phyloP scores from a whole-genome alignment of 1,139 yeast genomes.

The Kodamaea arcana region DNA sequence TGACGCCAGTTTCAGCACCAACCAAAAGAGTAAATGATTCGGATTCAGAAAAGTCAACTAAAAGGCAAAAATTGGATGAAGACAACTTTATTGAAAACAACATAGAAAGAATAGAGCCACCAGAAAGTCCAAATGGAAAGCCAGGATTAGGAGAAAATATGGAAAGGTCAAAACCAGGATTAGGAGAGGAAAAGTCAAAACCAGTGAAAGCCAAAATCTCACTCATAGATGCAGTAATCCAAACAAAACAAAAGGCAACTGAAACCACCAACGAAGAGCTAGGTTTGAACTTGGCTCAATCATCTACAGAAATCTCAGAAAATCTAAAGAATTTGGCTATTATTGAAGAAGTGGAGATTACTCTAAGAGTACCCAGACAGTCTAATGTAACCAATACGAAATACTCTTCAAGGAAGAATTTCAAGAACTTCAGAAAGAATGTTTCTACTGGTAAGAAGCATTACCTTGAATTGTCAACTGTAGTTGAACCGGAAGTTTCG shows the following conservation, averaged over 20 bases:
- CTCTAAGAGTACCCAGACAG: conserved; percentile 10
- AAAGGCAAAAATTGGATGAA: no score
- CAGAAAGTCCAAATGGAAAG: no score
- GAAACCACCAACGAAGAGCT: conserved; percentile 25
- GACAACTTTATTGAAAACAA: no score
- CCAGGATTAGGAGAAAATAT: no score
- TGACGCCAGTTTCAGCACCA: no score
- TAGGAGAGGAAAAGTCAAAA: no score
- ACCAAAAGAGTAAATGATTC: no score
- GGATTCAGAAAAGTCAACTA: no score
- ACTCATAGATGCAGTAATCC: conserved; percentile 32
- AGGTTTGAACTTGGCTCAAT: conserved; percentile 19
- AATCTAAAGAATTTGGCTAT: conserved; percentile 26
- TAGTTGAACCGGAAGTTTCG: conserved; percentile 14
- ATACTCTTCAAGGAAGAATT: conserved; percentile 29
- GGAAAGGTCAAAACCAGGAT: no score
- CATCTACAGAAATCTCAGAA: conserved; percentile 4
- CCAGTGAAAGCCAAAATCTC: conserved; percentile 19
- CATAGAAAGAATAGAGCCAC: no score
- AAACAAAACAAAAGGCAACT: conserved; percentile 26
- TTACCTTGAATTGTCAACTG: conserved; percentile 22
- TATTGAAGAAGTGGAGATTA: conserved; percentile 32
- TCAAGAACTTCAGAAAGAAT: conserved; percentile 33
- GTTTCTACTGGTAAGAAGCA: conserved; percentile 22
- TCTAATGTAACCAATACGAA: neutral